These are phyloP conservation scores for Botryotinia calthae DNA, from an alignment of 2,329 filamentous ascomycete species.

Conservation along the genomic window DNA sequence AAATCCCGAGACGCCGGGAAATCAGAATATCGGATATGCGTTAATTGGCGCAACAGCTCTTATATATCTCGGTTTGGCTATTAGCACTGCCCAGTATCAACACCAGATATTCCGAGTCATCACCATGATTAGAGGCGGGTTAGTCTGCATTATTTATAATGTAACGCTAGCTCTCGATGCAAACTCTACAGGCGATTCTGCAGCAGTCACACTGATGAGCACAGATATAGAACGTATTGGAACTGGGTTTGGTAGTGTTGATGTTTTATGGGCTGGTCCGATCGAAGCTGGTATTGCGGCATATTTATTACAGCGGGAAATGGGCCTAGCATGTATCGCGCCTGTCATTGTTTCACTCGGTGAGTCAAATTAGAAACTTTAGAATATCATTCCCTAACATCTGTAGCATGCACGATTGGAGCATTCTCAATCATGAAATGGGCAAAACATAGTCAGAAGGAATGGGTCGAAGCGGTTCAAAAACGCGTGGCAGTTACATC, in stretches of 20 bases:
- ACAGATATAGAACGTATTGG: constrained; percentile 39
- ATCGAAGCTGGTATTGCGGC: constrained; percentile 41
- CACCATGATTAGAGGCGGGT: constrained; percentile 31
- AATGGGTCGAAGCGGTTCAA: constrained; percentile 35
- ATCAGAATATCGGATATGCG: constrained; percentile 19
- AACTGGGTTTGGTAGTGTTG: constrained; percentile 31
- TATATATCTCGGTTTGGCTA: constrained; percentile 24
- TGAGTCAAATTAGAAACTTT: background rate
- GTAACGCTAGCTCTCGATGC: constrained; percentile 31
- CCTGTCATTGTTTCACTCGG: constrained; percentile 21
- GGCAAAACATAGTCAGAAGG: constrained; percentile 8
- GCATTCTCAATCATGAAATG: constrained; percentile 11
- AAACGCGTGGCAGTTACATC: constrained; percentile 33
- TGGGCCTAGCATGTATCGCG: constrained; percentile 27
- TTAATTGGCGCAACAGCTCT: constrained; percentile 23
- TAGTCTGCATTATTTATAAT: constrained; percentile 33
- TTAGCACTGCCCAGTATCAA: constrained; percentile 25
- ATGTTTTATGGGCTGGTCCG: constrained; percentile 43
- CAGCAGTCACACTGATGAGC: constrained; percentile 45
- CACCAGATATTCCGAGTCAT: constrained; percentile 29
- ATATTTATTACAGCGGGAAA: constrained; percentile 40
- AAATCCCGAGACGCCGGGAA: background rate
- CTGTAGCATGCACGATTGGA: background rate
- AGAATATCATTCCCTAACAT: background rate
- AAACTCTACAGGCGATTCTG: constrained; percentile 27